Conservation (phyloP, 228 moss, liverwort and hornwort genomes). For the Sphagnum magellanicum region DNA sequence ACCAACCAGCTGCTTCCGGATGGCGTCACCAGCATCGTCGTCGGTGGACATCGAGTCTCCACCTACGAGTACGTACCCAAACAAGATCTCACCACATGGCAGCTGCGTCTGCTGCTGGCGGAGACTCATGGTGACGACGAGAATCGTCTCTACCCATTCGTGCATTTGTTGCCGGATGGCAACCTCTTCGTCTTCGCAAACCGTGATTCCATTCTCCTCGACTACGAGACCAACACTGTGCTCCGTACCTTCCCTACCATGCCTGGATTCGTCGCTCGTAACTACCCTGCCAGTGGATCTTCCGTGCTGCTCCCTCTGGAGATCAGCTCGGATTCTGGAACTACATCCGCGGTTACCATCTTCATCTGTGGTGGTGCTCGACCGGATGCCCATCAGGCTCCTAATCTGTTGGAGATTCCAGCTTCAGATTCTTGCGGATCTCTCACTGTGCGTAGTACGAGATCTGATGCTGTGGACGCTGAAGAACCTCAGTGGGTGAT, state of each 20-base stretch:
- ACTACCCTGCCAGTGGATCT: constrained; percentile 37
- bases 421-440: constrained; percentile 23
- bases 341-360: constrained; percentile 9
- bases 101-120: constrained; percentile 11
- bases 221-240: constrained; percentile 25
- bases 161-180: constrained; percentile 21
- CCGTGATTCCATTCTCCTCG: constrained; percentile 17
- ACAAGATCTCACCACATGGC: constrained; percentile 15
- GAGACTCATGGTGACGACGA: constrained; percentile 22
- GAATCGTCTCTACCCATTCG: constrained; percentile 23
- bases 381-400: background rate
- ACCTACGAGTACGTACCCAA: constrained; percentile 16
- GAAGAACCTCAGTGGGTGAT: constrained; percentile 19
- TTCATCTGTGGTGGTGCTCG: constrained; percentile 38
- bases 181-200: constrained; percentile 36
- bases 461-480: constrained; percentile 1
- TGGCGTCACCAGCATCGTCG: constrained; percentile 17
- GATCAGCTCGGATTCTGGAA: constrained; percentile 7
- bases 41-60: constrained; percentile 17
- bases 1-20: constrained; percentile 36
- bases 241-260: constrained; percentile 23
- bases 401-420: background rate
- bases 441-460: background rate
- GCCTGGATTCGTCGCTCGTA: constrained; percentile 16
- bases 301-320: constrained; percentile 42